These are phyloP conservation scores for Cystoderma amianthinum DNA, from an alignment of 768 basidiomycete species.

Conservation along the genomic window DNA sequence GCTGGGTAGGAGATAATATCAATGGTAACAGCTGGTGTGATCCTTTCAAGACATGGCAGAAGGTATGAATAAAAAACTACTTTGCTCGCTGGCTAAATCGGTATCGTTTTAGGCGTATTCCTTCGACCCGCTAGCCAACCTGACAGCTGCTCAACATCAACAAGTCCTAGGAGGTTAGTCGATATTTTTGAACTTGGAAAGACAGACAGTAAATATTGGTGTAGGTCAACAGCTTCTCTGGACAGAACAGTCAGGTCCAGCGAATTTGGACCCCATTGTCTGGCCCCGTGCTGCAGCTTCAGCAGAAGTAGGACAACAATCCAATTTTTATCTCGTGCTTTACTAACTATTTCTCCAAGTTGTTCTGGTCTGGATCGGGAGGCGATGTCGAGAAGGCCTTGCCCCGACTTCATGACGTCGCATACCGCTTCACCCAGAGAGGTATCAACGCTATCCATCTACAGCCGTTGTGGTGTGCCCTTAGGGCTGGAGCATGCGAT, in stretches of 20 bases:
- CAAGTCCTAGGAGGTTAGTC: conserved; percentile 62
- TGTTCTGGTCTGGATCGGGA: conserved; percentile 67
- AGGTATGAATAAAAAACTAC: conserved; percentile 23
- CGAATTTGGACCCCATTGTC: conserved; percentile 57
- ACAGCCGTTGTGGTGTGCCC: conserved; percentile 70
- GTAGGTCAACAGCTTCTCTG: conserved; percentile 67
- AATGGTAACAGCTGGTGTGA: conserved; percentile 66
- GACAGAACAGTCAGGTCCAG: conserved; percentile 65
- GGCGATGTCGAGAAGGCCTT: conserved; percentile 43
- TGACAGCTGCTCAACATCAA: conserved; percentile 39
- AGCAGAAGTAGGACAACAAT: conserved; percentile 39
- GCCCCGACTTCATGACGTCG: conserved; percentile 61
- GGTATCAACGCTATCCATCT: conserved; percentile 55
- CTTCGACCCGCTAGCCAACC: conserved; percentile 62
- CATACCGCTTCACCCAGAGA: conserved; percentile 52
- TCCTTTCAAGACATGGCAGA: conserved; percentile 79
- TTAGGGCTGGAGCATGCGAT: conserved; percentile 55
- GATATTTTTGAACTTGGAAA: neutral
- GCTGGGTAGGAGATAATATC: conserved; percentile 50
- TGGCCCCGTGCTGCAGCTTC: conserved; percentile 72
- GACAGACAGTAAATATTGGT: no score
- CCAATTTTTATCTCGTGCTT: neutral
- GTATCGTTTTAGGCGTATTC: conserved; percentile 39
- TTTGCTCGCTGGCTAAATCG: neutral
- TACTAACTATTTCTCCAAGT: conserved; percentile 11